Base-by-base conservation (phyloP, 352 stramenopile species). In the Hyaloperonospora brassicae region DNA sequence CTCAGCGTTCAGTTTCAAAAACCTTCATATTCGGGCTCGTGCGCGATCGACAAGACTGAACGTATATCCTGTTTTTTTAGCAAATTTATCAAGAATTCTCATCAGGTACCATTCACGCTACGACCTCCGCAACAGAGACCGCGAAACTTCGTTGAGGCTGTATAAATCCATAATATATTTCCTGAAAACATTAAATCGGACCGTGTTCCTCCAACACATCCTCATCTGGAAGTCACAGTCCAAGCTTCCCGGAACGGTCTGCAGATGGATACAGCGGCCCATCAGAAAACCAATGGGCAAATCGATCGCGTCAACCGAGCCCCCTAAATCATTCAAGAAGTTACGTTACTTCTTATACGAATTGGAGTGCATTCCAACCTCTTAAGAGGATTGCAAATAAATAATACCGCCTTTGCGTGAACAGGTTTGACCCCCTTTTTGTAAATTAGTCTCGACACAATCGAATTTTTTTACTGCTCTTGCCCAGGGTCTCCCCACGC, bases 31-130 rank as follows among this genome's bases (percentile, higher is more conserved):
- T 31, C 7, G 27, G 27, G 14, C n/a, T 44, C 14, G 39, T 9
- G 39, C n/a, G 1, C 39, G 39, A 44, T 44, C 7, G 14, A 8
- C 2, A 44, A 24, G n/a, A 24, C 7, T n/a, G 39, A 34, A 34
- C 11, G 42, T 21, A 2, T 17, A 8, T 17, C 0, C 12, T 71
- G 66, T 1, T 57, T 69, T 14, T 56, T 79, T 5, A 55, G 70
- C 5, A 40, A 42, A 0, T 68, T 73, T 38, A 72, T 53, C 39
- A 72, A 70, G 49, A 72, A 68, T 56, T 11, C 59, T 0, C 57
- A 72, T 45, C 31, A 66, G 2, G 45, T 52, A 22, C 38, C 57
- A 57, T 67, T 0, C 0, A 21, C 0, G 7, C 23, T 1, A 44
- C 41, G 0, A 57, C 70, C 42, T 56, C 56, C 1, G 66, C 54